Evolutionary conservation across 805 yeast species (phyloP).

Genomic region (Lachancea dasiensis): DNA sequence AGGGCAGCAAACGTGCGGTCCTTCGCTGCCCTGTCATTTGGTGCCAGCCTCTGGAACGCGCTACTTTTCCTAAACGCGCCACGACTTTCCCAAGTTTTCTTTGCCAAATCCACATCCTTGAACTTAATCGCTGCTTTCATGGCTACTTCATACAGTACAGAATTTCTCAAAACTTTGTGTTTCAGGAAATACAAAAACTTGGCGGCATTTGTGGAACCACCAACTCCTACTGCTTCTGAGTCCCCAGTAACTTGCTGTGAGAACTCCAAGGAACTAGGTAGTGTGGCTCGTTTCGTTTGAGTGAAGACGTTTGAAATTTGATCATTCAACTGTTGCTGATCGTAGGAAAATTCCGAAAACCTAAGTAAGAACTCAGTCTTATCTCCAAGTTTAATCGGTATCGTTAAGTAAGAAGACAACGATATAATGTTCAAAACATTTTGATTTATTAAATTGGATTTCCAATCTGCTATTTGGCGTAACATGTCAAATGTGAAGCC

Average conservation of each 20-base stretch:
- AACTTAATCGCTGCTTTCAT: slow-evolving; percentile 59
- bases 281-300: neutral
- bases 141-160: slow-evolving; percentile 52
- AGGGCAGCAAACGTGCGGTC: slow-evolving; percentile 53
- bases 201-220: neutral
- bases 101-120: slow-evolving; percentile 53
- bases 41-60: slow-evolving; percentile 49
- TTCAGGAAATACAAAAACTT: slow-evolving; percentile 16
- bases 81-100: slow-evolving; percentile 68
- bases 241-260: slow-evolving; percentile 7
- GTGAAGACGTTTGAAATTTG: neutral
- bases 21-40: slow-evolving; percentile 29
- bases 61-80: slow-evolving; percentile 60
- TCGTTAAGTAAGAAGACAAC: slow-evolving; percentile 23
- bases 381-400: slow-evolving; percentile 24
- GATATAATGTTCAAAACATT: slow-evolving; percentile 18
- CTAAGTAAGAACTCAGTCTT: slow-evolving; percentile 23
- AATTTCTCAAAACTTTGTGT: slow-evolving; percentile 37
- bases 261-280: slow-evolving; percentile 13
- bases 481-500: slow-evolving; percentile 19
- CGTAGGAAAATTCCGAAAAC: slow-evolving; percentile 23
- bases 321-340: slow-evolving; percentile 16
- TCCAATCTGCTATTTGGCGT: slow-evolving; percentile 16
- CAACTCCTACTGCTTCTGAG: neutral
- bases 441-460: slow-evolving; percentile 15